Evolutionary conservation across 2,329 filamentous ascomycete genomes (phyloP).

Genomic region (Simplicillium aogashimaense): DNA sequence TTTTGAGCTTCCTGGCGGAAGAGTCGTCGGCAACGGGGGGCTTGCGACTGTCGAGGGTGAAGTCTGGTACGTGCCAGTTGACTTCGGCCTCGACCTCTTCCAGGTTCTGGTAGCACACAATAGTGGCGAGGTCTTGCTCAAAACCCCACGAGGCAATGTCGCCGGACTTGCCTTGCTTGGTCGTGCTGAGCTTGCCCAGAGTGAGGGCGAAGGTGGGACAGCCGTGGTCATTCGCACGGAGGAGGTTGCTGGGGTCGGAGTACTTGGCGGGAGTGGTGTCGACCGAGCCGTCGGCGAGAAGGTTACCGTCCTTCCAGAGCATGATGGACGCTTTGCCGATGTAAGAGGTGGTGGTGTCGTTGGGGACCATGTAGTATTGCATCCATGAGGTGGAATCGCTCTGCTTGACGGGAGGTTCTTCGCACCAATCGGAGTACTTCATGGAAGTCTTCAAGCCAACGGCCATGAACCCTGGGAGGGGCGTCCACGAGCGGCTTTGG

Average conservation of each 20-base stretch:
- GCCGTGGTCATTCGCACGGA: too few relatives aligned
- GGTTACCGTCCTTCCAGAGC: slow-evolving; percentile 7
- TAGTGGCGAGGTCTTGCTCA: slow-evolving; percentile 11
- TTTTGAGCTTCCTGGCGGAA: slow-evolving; percentile 5
- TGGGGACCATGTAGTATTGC: slow-evolving; percentile 12
- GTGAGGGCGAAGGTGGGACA: background rate
- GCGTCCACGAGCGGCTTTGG: background rate
- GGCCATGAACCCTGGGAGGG: slow-evolving; percentile 5
- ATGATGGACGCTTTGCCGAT: slow-evolving; percentile 13
- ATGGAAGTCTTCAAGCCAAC: slow-evolving; percentile 12
- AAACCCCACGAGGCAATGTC: too few relatives aligned
- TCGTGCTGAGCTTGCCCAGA: background rate
- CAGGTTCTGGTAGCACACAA: slow-evolving; percentile 14
- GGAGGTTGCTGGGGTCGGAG: too few relatives aligned
- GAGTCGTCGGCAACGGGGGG: slow-evolving; percentile 8
- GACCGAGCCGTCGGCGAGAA: slow-evolving; percentile 11
- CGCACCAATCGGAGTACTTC: slow-evolving; percentile 10
- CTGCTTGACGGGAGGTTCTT: slow-evolving; percentile 8
- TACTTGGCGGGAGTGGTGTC: slow-evolving; percentile 4
- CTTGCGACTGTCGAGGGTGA: slow-evolving; percentile 7
- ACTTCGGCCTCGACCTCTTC: slow-evolving; percentile 12
- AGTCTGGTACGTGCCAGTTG: slow-evolving; percentile 11
- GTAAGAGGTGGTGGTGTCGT: slow-evolving; percentile 8
- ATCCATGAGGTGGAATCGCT: slow-evolving; percentile 7
- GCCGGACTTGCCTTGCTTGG: too few relatives aligned